Percentiles rank a stretch among this genome's conserved stretches.
phyloP scores from a whole-genome alignment of 1,284 basidiomycete genomes.

The Trichosporon sp. region DNA sequence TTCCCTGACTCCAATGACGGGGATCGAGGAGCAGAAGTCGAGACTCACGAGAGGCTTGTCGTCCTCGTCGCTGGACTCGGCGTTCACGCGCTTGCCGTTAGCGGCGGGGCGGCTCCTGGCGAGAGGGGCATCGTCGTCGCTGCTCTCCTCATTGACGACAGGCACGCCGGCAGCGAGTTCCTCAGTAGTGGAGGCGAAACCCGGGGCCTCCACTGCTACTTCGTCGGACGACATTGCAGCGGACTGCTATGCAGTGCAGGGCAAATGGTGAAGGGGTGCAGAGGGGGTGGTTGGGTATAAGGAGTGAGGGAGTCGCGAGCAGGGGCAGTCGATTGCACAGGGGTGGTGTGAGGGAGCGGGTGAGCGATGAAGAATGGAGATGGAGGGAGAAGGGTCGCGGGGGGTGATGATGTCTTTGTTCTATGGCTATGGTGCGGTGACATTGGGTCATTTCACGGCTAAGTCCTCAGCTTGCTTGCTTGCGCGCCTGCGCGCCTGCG shows the following conservation, averaged over 20 bases:
- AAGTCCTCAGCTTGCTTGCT: not conserved
- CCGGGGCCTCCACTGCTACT: conserved; percentile 13
- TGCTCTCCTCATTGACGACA: conserved; percentile 14
- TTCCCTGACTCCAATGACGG: not conserved
- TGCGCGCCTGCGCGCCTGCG: not conserved
- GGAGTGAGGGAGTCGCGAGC: not conserved
- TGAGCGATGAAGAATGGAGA: not conserved
- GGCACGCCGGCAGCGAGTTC: conserved; percentile 14
- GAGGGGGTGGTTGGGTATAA: not conserved
- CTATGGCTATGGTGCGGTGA: not conserved
- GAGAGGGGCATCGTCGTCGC: conserved; percentile 20
- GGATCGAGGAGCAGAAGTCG: not conserved
- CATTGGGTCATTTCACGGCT: conserved; percentile 3
- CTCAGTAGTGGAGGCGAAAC: conserved; percentile 14
- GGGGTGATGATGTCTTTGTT: conserved; percentile 3
- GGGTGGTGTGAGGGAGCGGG: not conserved
- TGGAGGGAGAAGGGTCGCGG: not conserved
- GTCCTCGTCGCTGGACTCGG: conserved; percentile 33
- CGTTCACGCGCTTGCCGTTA: conserved; percentile 28
- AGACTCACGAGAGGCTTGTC: conserved; percentile 47
- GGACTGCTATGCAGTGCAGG: not conserved
- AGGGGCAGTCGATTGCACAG: not conserved
- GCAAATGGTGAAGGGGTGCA: not conserved
- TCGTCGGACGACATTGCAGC: conserved; percentile 7
- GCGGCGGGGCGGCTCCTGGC: conserved; percentile 18